Evolutionary conservation across 1,139 yeast genomes (phyloP).

Genomic region (Starmera stellimalicola): DNA sequence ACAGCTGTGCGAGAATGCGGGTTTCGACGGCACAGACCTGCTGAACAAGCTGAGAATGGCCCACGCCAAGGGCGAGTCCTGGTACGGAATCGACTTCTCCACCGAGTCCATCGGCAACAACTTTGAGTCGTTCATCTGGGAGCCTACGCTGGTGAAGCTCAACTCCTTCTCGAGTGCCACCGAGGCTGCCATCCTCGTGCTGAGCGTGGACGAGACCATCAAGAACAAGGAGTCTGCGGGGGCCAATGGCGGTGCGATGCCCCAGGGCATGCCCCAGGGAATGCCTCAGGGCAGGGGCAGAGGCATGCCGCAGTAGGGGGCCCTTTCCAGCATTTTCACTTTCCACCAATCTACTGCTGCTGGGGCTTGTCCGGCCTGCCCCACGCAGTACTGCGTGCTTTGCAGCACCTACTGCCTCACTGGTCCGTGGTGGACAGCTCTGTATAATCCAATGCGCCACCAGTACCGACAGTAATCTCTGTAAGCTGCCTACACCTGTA

Average conservation of each 20-base stretch:
- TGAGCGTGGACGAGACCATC: conserved; percentile 93
- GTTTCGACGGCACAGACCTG: conserved; percentile 90
- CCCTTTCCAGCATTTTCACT: too few relatives aligned
- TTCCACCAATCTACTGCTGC: too few relatives aligned
- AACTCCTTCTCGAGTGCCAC: conserved; percentile 95
- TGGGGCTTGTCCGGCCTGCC: too few relatives aligned
- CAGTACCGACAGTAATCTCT: too few relatives aligned
- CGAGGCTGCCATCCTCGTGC: conserved; percentile 91
- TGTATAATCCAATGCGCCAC: too few relatives aligned
- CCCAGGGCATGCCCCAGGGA: conserved; percentile 9
- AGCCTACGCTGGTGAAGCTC: conserved; percentile 87
- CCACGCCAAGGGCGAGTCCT: conserved; percentile 85
- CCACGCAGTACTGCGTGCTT: too few relatives aligned
- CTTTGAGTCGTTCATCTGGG: conserved; percentile 89
- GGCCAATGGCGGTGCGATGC: conserved; percentile 41
- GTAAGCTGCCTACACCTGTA: too few relatives aligned
- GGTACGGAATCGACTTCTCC: conserved; percentile 91
- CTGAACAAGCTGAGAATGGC: conserved; percentile 85
- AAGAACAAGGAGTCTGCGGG: conserved; percentile 62
- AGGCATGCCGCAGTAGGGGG: too few relatives aligned
- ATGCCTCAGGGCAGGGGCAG: conserved; percentile 57
- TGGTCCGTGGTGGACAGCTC: too few relatives aligned
- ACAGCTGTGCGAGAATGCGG: conserved; percentile 96
- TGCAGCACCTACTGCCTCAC: too few relatives aligned
- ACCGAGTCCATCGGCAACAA: conserved; percentile 79